These are phyloP conservation scores for Singerocomus rubriflavus DNA, from an alignment of 1,284 basidiomycete species.

Conservation along the genomic window DNA sequence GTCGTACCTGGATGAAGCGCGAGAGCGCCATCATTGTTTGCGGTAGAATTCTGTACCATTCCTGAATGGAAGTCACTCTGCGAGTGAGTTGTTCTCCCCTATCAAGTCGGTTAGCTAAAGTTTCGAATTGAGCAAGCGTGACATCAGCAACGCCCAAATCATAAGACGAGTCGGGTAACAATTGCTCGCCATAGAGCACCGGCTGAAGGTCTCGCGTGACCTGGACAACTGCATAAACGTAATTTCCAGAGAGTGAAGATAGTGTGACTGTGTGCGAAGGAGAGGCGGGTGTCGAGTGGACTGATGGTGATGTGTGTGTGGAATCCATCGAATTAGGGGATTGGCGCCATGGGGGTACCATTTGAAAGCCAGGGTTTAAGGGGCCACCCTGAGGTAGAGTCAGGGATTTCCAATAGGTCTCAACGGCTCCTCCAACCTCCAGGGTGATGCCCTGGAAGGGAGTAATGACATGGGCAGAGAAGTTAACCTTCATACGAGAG, in stretches of 20 bases:
- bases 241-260: slow-evolving; percentile 86
- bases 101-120: slow-evolving; percentile 55
- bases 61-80: slow-evolving; percentile 38
- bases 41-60: slow-evolving; percentile 58
- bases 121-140: slow-evolving; percentile 75
- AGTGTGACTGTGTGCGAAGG: slow-evolving; percentile 62
- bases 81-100: slow-evolving; percentile 36
- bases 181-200: slow-evolving; percentile 73
- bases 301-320: slow-evolving; percentile 64
- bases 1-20: slow-evolving; percentile 63
- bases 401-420: slow-evolving; percentile 97
- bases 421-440: slow-evolving; percentile 93
- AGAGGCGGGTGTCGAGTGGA: slow-evolving; percentile 40
- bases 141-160: slow-evolving; percentile 84
- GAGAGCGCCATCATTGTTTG: slow-evolving; percentile 68
- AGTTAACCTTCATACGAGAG: slow-evolving; percentile 65
- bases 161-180: slow-evolving; percentile 71
- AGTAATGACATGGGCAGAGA: slow-evolving; percentile 85
- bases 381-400: slow-evolving; percentile 50
- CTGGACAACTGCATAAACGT: slow-evolving; percentile 85
- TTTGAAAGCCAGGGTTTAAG: slow-evolving; percentile 32
- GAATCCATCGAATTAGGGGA: slow-evolving; percentile 42
- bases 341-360: slow-evolving; percentile 33
- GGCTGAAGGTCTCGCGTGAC: slow-evolving; percentile 90
- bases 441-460: slow-evolving; percentile 93